Conservation (phyloP, 2,329 filamentous ascomycete species). For the Aspergillus melleus region DNA sequence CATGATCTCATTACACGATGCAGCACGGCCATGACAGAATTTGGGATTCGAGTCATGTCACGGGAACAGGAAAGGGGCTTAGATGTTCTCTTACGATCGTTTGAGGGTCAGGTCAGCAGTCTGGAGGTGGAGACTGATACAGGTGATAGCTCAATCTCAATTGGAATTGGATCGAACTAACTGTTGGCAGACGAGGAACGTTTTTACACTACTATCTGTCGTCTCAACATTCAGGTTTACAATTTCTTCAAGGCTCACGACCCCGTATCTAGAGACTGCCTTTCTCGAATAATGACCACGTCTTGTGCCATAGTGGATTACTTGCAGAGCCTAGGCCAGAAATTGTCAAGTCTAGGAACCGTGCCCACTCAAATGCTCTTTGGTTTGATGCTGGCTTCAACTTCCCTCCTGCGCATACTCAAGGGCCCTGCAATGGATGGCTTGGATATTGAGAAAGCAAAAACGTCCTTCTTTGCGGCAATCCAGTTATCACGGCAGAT, state of each 20-base stretch:
- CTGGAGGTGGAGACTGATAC: slow-evolving; percentile 34
- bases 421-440: slow-evolving; percentile 33
- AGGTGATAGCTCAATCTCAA: slow-evolving; percentile 21
- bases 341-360: slow-evolving; percentile 21
- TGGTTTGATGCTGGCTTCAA: slow-evolving; percentile 32
- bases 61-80: slow-evolving; percentile 40
- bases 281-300: slow-evolving; percentile 26
- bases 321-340: slow-evolving; percentile 24
- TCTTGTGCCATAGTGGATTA: slow-evolving; percentile 34
- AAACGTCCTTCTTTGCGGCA: slow-evolving; percentile 33
- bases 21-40: slow-evolving; percentile 36
- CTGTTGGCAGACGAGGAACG: slow-evolving; percentile 29
- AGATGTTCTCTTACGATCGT: slow-evolving; percentile 37
- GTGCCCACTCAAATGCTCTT: slow-evolving; percentile 31
- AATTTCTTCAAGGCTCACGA: slow-evolving; percentile 38
- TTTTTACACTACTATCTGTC: slow-evolving; percentile 31
- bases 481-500: slow-evolving; percentile 42
- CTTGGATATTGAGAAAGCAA: slow-evolving; percentile 37
- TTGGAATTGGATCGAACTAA: neutral
- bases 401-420: slow-evolving; percentile 38
- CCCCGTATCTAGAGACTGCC: slow-evolving; percentile 25
- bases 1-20: slow-evolving; percentile 39
- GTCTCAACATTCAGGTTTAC: slow-evolving; percentile 35
- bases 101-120: slow-evolving; percentile 38
- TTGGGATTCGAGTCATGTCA: slow-evolving; percentile 40